Percentiles rank a stretch among this genome's conserved stretches.
These are phyloP conservation scores for Cubamyces lactineus DNA, from an alignment of 768 basidiomycete species.

Conservation along the genomic window DNA sequence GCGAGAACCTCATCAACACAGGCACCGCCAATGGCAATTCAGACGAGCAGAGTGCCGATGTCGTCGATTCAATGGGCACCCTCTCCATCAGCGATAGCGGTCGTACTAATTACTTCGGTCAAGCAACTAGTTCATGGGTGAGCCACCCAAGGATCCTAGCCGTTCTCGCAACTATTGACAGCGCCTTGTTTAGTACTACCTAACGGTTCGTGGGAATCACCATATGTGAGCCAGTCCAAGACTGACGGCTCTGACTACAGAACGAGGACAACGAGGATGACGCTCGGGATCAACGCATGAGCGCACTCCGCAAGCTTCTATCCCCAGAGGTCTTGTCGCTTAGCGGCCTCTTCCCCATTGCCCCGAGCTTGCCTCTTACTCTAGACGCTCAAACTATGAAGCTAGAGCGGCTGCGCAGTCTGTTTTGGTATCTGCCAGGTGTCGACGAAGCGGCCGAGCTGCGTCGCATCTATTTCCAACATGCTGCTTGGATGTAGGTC, in stretches of 20 bases:
- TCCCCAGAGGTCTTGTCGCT: constrained; percentile 64
- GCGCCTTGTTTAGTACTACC: constrained; percentile 62
- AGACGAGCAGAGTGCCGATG: constrained; percentile 71
- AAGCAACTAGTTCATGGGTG: constrained; percentile 79
- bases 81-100: constrained; percentile 75
- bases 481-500: constrained; percentile 72
- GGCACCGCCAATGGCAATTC: constrained; percentile 38
- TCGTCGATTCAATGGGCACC: constrained; percentile 81
- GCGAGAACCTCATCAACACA: constrained; percentile 54
- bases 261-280: constrained; percentile 64
- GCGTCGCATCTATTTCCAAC: constrained; percentile 60
- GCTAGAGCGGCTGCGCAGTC: constrained; percentile 51
- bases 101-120: constrained; percentile 75
- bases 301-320: constrained; percentile 56
- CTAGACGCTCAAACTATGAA: constrained; percentile 35
- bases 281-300: constrained; percentile 50
- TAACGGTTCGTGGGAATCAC: constrained; percentile 55
- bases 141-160: constrained; percentile 30
- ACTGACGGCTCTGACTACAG: constrained; percentile 38
- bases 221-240: neutral
- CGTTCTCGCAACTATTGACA: constrained; percentile 12
- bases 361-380: constrained; percentile 43
- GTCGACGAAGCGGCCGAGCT: constrained; percentile 62
- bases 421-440: constrained; percentile 73
- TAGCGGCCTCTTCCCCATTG: constrained; percentile 68